Evolutionary conservation across 179 eudicot genomes (phyloP), one percentile per base, ranked within the genome.

Genomic region (Amaranthus tricolor): DNA sequence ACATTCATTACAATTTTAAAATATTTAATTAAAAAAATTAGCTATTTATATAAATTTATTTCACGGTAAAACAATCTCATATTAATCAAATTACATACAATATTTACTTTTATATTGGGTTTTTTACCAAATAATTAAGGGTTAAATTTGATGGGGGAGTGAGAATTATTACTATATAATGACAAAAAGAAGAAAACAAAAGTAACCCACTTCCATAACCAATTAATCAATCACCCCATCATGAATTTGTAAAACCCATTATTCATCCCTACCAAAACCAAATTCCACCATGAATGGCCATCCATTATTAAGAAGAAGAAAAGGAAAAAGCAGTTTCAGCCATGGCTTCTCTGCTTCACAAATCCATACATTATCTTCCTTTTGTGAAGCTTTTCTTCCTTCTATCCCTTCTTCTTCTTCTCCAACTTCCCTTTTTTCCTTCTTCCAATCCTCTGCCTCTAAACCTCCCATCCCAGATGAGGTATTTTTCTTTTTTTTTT

Each of bases 311-410:
- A 81, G 82, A 73, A 86, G 88, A 55, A 79, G 84, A 74, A 71
- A 44, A 81, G 56, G n/a, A 62, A 45, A 49, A 11, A 44, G 12
- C 5, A 15, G 58, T 5, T 64, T 5, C 54, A 82, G 15, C 70
- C 91, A 90, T 83, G 91, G 91, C 13, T 89, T 89, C 56, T 85
- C 92, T 48, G 62, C 86, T 8, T 78, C 88, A 11, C 88, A 91
- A 78, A 83, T 91, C 68, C 86, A 80, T 78, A 54, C 88, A 20
- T 67, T 89, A 47, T 59, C 86, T n/a, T 78, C 88, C 67, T 73
- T 91, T 14, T 85, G 88, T 78, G 88, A 85, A 71, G 78, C 89
- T 57, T 62, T 91, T 62, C 70, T 91, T 54, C 97, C 97, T 78
- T 77, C 92, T 0, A 16, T 89, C 2, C 74, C 86, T 4, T 55